phyloP scores from a whole-genome alignment of 2,329 filamentous ascomycete genomes.

The Daldinia sp. region DNA sequence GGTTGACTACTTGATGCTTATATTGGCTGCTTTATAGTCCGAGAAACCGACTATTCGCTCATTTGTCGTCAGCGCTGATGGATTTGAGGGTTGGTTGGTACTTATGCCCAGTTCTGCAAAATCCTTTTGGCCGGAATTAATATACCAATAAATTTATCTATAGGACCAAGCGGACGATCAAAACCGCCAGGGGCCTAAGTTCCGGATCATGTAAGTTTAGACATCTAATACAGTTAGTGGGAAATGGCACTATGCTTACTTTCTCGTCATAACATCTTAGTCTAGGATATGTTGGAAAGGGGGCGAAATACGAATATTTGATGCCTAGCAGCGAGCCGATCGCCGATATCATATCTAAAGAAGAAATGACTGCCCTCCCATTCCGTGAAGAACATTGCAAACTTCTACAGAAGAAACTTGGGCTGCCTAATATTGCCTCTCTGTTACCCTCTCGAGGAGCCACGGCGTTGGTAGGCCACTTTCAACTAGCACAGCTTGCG shows the following conservation, averaged over 20 bases:
- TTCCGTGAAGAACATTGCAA: conserved; percentile 6
- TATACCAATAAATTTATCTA: not conserved
- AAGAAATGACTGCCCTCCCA: not conserved
- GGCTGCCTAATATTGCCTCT: conserved; percentile 3
- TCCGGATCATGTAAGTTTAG: conserved; percentile 12
- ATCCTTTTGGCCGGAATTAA: not conserved
- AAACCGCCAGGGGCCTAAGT: not conserved
- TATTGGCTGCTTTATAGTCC: not conserved
- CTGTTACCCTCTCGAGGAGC: not conserved
- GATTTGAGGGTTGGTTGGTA: conserved; percentile 4
- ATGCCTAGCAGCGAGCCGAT: not conserved
- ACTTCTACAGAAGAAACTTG: not conserved
- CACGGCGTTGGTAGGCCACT: conserved; percentile 5
- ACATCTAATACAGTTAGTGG: not conserved
- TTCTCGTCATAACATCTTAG: not conserved
- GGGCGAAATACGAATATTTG: conserved; percentile 14
- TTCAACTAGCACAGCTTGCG: not conserved
- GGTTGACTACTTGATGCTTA: not conserved
- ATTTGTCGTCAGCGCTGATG: not conserved
- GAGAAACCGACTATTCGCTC: not conserved
- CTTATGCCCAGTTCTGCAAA: not conserved
- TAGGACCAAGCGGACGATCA: not conserved
- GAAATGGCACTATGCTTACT: not conserved
- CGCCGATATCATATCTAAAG: not conserved
- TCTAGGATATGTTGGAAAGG: conserved; percentile 8